These are phyloP conservation scores for Apiosordaria backusii DNA, from an alignment of 495 filamentous ascomycete genomes.

Conservation along the genomic window DNA sequence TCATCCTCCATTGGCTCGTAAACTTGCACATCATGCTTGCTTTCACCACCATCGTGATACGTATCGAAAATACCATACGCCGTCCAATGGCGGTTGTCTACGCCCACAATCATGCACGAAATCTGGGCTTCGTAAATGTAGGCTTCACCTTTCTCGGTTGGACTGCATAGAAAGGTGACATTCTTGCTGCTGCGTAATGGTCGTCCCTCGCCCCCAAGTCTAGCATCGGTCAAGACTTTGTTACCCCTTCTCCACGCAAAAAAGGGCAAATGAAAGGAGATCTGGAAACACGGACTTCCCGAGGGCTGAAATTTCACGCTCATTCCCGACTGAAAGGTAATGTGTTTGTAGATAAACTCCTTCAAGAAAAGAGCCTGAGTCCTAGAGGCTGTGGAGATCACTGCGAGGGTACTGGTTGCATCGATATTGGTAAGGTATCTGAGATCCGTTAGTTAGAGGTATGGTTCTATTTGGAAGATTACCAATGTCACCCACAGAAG, in stretches of 20 bases:
- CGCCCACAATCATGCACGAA: conserved; percentile 19
- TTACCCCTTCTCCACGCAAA: conserved; percentile 13
- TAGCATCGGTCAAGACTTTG: not conserved
- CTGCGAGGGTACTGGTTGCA: conserved; percentile 11
- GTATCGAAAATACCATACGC: conserved; percentile 25
- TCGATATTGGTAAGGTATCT: conserved; percentile 24
- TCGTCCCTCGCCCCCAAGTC: not conserved
- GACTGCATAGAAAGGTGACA: not conserved
- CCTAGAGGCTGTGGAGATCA: conserved; percentile 16
- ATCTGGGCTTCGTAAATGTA: conserved; percentile 22
- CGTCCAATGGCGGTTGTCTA: conserved; percentile 20
- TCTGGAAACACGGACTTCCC: conserved; percentile 7
- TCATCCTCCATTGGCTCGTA: conserved; percentile 9
- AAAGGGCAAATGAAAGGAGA: conserved; percentile 20
- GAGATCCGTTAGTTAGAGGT: not conserved
- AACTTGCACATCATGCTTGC: conserved; percentile 11
- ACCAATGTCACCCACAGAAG: conserved; percentile 3
- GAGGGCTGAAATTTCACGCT: conserved; percentile 10
- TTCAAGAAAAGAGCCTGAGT: conserved; percentile 8
- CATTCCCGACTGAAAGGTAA: conserved; percentile 17
- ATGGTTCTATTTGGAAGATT: too few species aligned
- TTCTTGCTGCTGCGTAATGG: conserved; percentile 5
- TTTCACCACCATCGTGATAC: conserved; percentile 20
- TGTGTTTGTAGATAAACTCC: conserved; percentile 23
- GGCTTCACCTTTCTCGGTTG: not conserved